Base-by-base conservation (phyloP, 495 filamentous ascomycete species). In the Parathielavia appendiculata region DNA sequence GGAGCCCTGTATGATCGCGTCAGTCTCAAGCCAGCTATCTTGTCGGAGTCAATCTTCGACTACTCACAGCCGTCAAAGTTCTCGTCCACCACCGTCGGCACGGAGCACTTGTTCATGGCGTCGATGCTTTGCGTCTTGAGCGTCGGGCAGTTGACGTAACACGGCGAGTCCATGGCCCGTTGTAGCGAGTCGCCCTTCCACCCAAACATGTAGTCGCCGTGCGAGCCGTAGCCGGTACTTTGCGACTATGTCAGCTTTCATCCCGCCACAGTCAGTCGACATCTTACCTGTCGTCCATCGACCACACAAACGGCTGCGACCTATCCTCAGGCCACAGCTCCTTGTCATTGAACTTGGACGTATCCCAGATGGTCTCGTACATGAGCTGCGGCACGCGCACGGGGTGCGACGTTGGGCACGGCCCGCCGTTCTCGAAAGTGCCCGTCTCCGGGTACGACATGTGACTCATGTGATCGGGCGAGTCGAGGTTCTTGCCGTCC, bases 231-330 rank as follows among this genome's bases (percentile, higher is more conserved):
- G 6, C 72, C 72, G 44, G 69, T 75, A 13, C 61, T 64, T 17
- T 58, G n/a, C 12, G 6, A 34, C 2, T 26, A n/a, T n/a, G 51
- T 55, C 44, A 60, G 44, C 51, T 40, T 54, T n/a, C n/a, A n/a
- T n/a, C n/a, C n/a, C n/a, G n/a, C n/a, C n/a, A n/a, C n/a, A n/a
- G n/a, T n/a, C n/a, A n/a, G 17, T n/a, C 5, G 22, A 48, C 30
- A 13, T 35, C 49, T 16, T 35, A 51, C 49, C 17, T 39, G 13
- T 51, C 49, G 23, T 51, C 34, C 49, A 51, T 51, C 47, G 67
- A 71, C 74, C 75, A 79, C 17, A 78, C 72, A 63, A 79, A 78
- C n/a, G 76, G 76, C 77, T 74, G 48, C 58, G 69, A 51, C 44
- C 72, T 72, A 48, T 74, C 74, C 50, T 69, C 65, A 11, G 75